Evolutionary conservation across 176 grass and related monocot species (phyloP).

Genomic region (Hyparrhenia diplandra): DNA sequence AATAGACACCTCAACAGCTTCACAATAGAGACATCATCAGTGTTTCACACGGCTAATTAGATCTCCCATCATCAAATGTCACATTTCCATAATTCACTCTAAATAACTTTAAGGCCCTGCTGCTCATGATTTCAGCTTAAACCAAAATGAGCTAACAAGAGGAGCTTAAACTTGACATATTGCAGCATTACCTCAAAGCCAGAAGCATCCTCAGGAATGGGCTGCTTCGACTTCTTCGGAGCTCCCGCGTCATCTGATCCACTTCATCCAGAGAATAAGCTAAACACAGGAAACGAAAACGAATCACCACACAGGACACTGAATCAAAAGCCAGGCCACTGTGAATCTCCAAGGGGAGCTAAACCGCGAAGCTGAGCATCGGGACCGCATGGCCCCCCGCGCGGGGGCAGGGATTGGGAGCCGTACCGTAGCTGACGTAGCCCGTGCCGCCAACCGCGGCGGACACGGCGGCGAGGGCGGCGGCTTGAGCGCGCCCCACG

Average conservation of each 20-base stretch:
- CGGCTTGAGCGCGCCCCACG: constrained; percentile 47
- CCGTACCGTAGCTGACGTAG: constrained; percentile 74
- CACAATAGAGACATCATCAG: background rate
- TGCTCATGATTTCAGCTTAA: background rate
- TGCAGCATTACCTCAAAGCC: constrained; percentile 45
- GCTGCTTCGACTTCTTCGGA: constrained; percentile 39
- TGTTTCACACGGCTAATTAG: background rate
- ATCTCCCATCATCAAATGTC: background rate
- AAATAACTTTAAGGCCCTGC: background rate
- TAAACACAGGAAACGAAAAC: constrained; percentile 15
- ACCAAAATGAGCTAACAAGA: background rate
- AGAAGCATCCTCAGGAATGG: constrained; percentile 33
- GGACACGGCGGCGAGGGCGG: constrained; percentile 45
- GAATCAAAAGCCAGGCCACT: background rate
- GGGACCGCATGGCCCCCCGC: background rate
- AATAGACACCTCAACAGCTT: background rate
- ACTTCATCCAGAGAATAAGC: constrained; percentile 77
- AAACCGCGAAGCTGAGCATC: background rate
- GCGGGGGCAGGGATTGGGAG: background rate
- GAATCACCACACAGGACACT: constrained; percentile 11
- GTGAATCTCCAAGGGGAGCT: background rate
- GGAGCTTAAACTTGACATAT: background rate
- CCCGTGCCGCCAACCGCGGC: constrained; percentile 49
- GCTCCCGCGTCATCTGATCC: constrained; percentile 62
- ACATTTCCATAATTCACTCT: background rate